Conservation (phyloP, 2,329 filamentous ascomycete species). For the Lithohypha guttulata region DNA sequence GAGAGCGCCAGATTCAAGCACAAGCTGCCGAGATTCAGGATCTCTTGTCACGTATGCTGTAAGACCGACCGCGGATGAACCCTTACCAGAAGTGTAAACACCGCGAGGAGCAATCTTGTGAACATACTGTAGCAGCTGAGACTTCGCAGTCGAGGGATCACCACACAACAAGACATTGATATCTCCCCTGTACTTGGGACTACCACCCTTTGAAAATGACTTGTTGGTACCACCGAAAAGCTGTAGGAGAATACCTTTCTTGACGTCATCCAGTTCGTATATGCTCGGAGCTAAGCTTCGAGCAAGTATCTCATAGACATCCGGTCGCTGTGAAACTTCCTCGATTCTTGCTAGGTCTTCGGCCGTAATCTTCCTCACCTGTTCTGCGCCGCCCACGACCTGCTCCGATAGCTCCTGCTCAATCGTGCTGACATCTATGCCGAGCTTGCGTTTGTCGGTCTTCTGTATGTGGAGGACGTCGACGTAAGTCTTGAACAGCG, state of each 20-base stretch:
- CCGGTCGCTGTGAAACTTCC: constrained; percentile 63
- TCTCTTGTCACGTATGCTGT: constrained; percentile 69
- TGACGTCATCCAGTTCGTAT: constrained; percentile 97
- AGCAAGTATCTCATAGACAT: constrained; percentile 87
- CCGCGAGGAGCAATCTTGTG: constrained; percentile 93
- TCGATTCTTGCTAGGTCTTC: constrained; percentile 88
- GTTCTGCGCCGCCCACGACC: constrained; percentile 61
- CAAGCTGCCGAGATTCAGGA: constrained; percentile 60
- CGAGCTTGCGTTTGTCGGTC: constrained; percentile 87
- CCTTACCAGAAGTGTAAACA: constrained; percentile 66
- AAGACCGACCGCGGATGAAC: constrained; percentile 64
- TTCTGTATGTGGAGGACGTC: constrained; percentile 95
- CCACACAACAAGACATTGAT: constrained; percentile 96
- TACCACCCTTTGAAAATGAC: constrained; percentile 90
- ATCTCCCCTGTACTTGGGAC: constrained; percentile 89
- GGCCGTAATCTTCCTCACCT: constrained; percentile 68
- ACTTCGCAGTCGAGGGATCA: constrained; percentile 94
- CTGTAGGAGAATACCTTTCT: constrained; percentile 94
- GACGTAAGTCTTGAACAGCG: constrained; percentile 95
- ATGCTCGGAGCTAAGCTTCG: constrained; percentile 88
- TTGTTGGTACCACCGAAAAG: constrained; percentile 98
- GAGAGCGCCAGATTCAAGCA: constrained; percentile 63
- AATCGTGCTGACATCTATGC: constrained; percentile 79
- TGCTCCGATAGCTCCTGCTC: constrained; percentile 70
- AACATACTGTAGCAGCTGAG: constrained; percentile 84